Base-by-base conservation (phyloP, 2,329 filamentous ascomycete species). In the Samsoniella hepiali region DNA sequence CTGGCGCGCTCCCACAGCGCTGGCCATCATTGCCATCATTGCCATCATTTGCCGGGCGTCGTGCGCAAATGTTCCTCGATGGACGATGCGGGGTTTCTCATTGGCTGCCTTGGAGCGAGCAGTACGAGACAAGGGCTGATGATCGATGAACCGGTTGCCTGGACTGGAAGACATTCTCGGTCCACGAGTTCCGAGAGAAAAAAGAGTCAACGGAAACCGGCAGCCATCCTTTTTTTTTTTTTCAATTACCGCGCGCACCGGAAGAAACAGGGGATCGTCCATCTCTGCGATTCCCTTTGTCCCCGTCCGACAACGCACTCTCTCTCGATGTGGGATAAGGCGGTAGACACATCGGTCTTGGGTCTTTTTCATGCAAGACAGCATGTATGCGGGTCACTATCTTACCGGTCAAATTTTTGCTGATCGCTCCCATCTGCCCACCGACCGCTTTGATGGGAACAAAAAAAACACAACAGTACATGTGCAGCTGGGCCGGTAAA, bases 321-420 rank as follows among this genome's bases (percentile, higher is more conserved):
- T 40, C 42, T n/a, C 40, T 40, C 10, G 17, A 40, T 59, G 45
- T n/a, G 31, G 11, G 45, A 49, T 53, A 38, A 59, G 45, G 47
- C 27, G 17, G 34, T 42, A 34, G n/a, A 50, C 29, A 53, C 22
- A 22, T 53, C 31, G 10, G 58, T 55, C 50, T 45, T 40, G 47
- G 22, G 47, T 45, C 50, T 8, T 54, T 40, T 55, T 42, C 38
- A 62, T 62, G 59, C 59, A 62, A 62, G 50, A 55, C 50, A 62
- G 40, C 32, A 38, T 55, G 40, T 22, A 38, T 55, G 59, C 59
- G 50, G 49, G 50, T 55, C 59, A 62, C 50, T 47, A 34, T 55
- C 5, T 22, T n/a, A 27, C 36, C 45, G 47, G 29, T 22, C 9
- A 34, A 49, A 40, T n/a, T 22, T 22, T 22, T 40, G 31, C 51